Evolutionary conservation across 2,329 filamentous ascomycete species (phyloP), one percentile per base, ranked within the genome.

Genomic region (Aspergillus pseudoglaucus): DNA sequence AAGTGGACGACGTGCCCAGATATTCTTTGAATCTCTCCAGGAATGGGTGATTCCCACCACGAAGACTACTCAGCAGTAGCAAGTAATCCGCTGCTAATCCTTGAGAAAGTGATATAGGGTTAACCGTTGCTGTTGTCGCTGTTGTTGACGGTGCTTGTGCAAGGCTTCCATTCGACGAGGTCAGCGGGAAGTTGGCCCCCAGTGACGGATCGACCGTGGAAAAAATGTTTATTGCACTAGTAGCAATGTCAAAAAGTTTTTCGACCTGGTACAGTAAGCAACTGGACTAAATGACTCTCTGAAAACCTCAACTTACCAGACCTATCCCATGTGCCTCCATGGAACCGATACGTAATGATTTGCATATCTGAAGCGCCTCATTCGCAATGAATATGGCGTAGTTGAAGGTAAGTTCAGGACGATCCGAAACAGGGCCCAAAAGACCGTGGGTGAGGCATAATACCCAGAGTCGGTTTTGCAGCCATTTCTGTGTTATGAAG

Each of bases 261-360:
- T 71, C 68, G 12, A 67, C 62, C 59, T 68, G 40, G 3, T 27
- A 17, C 15, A 7, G 32, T 53, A 3, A 48, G 46, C 9, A 45
- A 6, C 48, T 38, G 50, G 46, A 27, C 14, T 12, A 33, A 12
- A 20, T 4, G 4, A n/a, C 37, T 18, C 17, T 17, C 6, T 22
- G 17, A 12, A 25, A 45, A 8, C 14, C 2, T 4, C 22, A 33
- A 59, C 61, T 56, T 55, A 68, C 65, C 58, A 62, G 47, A 46
- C 65, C 70, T 30, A 72, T 66, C 3, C 70, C 70, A 49, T 72
- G 69, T 0, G 68, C 66, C 48, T 73, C 71, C 66, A 73, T 69
- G 2, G 71, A 65, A 47, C 64, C 58, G 44, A 65, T 54, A 15
- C 61, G 53, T 22, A 68, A 46, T 14, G 60, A 58, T 32, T 58